Conservation (phyloP, 2,329 filamentous ascomycete genomes). For the Coniochaeta hoffmannii region DNA sequence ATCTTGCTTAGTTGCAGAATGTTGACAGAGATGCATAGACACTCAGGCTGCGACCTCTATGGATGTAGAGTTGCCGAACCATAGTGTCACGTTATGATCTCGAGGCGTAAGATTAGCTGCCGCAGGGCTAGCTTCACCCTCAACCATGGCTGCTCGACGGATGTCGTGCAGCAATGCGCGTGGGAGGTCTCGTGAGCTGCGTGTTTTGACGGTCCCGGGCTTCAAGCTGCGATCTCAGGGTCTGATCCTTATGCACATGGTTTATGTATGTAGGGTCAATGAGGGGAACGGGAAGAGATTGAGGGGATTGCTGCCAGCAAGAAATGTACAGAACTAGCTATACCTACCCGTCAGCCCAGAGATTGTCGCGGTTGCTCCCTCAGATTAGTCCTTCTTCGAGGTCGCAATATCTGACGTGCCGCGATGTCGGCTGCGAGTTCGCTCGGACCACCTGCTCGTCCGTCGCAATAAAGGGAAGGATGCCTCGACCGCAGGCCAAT, state of each 20-base stretch:
- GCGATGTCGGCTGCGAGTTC: not conserved
- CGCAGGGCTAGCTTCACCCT: not conserved
- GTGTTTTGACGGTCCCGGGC: not conserved
- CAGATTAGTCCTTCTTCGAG: not conserved
- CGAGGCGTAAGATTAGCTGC: not conserved
- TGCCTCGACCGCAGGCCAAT: constrained; percentile 2
- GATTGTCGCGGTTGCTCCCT: not conserved
- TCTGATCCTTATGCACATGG: not conserved
- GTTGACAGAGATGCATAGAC: too few relatives aligned
- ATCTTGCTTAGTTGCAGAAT: too few relatives aligned
- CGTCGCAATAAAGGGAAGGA: not conserved
- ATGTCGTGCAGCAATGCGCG: not conserved
- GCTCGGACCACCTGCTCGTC: not conserved
- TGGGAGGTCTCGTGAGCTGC: not conserved
- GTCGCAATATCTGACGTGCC: not conserved
- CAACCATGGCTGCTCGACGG: not conserved
- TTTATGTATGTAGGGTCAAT: not conserved
- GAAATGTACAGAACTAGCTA: not conserved
- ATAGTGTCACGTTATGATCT: not conserved
- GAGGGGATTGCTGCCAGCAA: not conserved
- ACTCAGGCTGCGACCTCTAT: not conserved
- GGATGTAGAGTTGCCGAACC: not conserved
- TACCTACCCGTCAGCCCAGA: not conserved
- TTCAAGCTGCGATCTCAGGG: not conserved
- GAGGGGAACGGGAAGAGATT: not conserved